Evolutionary conservation across 345 rosid genomes (phyloP), one percentile per base, ranked within the genome.

Genomic region (Aquilaria malaccensis): DNA sequence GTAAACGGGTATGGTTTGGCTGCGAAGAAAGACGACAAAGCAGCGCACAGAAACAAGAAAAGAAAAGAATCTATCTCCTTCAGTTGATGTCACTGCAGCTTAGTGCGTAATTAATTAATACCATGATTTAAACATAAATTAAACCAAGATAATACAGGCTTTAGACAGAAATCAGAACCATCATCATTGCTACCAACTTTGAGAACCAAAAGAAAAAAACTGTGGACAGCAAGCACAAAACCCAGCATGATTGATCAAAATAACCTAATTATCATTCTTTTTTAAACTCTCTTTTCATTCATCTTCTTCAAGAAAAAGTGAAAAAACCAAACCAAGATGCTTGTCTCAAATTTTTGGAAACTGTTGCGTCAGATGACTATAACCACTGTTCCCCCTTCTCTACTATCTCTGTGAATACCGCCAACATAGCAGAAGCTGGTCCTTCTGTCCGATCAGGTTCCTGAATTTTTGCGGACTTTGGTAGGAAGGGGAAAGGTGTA

Each of bases 51-150:
- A 50, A 50, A 11, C 13, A 50, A 11, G 22, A 14, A 50, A 50
- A 50, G 37, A 69, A 60, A 55, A 53, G 70, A 69, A 59, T 70
- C 70, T 13, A 58, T 67, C 70, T 15, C 52, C 70, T 45, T 65
- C 46, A 64, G 13, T 29, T 66, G 52, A 61, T 60, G 48, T 56
- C 33, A 56, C 65, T 47, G 61, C 60, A 41, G 52, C 52, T 50
- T 50, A 52, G 15, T 68, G 63, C 57, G 57, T 67, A 54, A 64
- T 55, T 15, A 31, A 32, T 37, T 9, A 37, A 37, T 9, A 33
- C 30, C 54, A 46, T 57, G 33, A 69, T 29, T 46, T 31, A 60
- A 64, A 48, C 37, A 32, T 37, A 59, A 50, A 3, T 62, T 37
- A 60, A 37, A 3, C 5, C 30, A 56, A 55, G 67, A 65, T 68